Conservation (phyloP, 805 yeast genomes). For the Sugiyamaella americana region DNA sequence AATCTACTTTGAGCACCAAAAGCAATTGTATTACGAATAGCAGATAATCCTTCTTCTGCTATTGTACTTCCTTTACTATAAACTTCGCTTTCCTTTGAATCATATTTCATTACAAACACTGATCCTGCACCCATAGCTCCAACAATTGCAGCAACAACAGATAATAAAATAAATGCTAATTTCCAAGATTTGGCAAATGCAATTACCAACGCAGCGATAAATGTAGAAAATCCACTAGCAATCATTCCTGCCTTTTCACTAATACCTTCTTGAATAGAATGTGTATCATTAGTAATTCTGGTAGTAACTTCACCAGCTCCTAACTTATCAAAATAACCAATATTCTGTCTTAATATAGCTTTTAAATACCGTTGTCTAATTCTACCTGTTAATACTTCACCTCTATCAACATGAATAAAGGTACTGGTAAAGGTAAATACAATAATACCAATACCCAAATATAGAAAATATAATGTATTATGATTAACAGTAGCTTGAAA, state of each 20-base stretch:
- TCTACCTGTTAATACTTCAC: slow-evolving; percentile 37
- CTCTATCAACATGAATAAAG: slow-evolving; percentile 34
- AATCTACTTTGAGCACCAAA: slow-evolving; percentile 37
- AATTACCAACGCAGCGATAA: slow-evolving; percentile 34
- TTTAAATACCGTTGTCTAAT: slow-evolving; percentile 34
- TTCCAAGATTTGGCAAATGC: slow-evolving; percentile 34
- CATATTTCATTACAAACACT: slow-evolving; percentile 28
- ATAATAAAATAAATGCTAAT: slow-evolving; percentile 32
- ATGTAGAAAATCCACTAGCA: slow-evolving; percentile 35
- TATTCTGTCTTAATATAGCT: slow-evolving; percentile 36
- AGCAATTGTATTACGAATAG: slow-evolving; percentile 39
- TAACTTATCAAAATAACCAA: slow-evolving; percentile 37
- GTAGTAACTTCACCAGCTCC: slow-evolving; percentile 40
- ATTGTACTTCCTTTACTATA: slow-evolving; percentile 33
- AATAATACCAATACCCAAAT: slow-evolving; percentile 35
- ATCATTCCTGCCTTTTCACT: slow-evolving; percentile 38
- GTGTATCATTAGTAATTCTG: slow-evolving; percentile 37
- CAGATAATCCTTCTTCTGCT: slow-evolving; percentile 38
- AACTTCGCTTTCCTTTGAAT: slow-evolving; percentile 18
- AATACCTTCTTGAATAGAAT: slow-evolving; percentile 38
- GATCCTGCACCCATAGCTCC: slow-evolving; percentile 28
- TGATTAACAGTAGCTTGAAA: slow-evolving; percentile 34
- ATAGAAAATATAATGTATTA: slow-evolving; percentile 36
- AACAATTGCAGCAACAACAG: slow-evolving; percentile 31
- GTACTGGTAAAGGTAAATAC: slow-evolving; percentile 32